A percentile compares a stretch with the other conserved stretches of the same genome.
These are phyloP conservation scores for Castanea sativa DNA, from an alignment of 306 rosid species.

Conservation along the genomic window DNA sequence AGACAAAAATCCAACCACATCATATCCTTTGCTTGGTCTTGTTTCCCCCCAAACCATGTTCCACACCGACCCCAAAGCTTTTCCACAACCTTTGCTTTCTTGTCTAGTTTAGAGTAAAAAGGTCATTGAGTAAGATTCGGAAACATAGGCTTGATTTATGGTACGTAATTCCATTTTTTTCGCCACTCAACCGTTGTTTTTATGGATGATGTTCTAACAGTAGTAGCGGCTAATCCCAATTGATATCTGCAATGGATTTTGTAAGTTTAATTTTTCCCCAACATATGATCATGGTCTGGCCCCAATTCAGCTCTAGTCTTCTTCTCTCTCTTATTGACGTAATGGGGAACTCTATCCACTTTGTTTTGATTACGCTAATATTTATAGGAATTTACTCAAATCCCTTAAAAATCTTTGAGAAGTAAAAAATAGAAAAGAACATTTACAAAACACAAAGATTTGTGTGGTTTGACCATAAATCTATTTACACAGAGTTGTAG, in stretches of 20 bases:
- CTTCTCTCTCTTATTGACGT: neutral
- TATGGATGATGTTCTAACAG: neutral
- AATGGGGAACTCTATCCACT: neutral
- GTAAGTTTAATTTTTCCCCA: neutral
- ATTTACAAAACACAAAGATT: no score
- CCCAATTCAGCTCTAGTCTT: neutral
- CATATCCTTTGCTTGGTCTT: neutral
- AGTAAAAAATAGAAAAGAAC: no score
- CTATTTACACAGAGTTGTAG: no score
- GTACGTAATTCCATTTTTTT: neutral
- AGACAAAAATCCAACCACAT: conserved; percentile 17
- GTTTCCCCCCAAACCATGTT: neutral
- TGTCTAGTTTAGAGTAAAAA: conserved; percentile 14
- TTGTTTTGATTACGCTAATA: neutral
- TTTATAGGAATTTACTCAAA: no score
- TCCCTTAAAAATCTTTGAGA: no score
- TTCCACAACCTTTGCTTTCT: conserved; percentile 14
- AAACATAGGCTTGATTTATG: neutral
- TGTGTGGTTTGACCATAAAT: no score
- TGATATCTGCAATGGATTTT: conserved; percentile 16
- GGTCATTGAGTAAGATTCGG: neutral
- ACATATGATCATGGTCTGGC: conserved; percentile 16
- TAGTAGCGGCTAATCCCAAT: neutral
- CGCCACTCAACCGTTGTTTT: neutral
- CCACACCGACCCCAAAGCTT: conserved; percentile 14